A percentile compares a stretch with the other conserved stretches of the same genome.
Evolutionary conservation across 306 rosid species (phyloP).

Genomic region (Pyrus pyrifolia): DNA sequence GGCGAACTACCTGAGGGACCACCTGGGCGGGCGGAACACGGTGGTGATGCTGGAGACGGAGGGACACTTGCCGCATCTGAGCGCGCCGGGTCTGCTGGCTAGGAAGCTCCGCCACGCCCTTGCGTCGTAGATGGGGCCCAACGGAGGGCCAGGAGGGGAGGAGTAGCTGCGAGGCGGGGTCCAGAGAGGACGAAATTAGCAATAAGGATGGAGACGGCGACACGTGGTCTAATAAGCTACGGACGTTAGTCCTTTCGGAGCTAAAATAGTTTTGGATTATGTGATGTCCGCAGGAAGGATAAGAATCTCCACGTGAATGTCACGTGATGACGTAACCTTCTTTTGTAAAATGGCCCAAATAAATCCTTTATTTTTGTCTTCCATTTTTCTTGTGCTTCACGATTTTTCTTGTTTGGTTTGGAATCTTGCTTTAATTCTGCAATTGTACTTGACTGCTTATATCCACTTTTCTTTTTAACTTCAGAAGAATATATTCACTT

Average conservation of each 20-base stretch:
- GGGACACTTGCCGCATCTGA: constrained; percentile 87
- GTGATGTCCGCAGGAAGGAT: constrained; percentile 26
- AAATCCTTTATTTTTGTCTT: background rate
- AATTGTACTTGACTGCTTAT: background rate
- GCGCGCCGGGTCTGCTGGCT: constrained; percentile 62
- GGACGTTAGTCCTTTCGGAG: constrained; percentile 16
- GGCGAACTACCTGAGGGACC: constrained; percentile 65
- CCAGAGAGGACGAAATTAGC: background rate
- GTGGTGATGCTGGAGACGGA: constrained; percentile 73
- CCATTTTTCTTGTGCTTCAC: background rate
- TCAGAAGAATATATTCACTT: background rate
- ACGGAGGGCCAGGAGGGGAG: background rate
- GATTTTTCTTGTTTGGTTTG: background rate
- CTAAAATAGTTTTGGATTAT: constrained; percentile 16
- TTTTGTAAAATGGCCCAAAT: background rate
- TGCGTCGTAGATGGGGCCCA: constrained; percentile 3
- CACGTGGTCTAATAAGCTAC: constrained; percentile 57
- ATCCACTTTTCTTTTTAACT: background rate
- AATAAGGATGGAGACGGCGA: constrained; percentile 21
- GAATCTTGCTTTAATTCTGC: constrained; percentile 6
- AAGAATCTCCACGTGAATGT: constrained; percentile 58
- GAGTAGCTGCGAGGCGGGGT: background rate
- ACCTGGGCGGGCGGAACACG: constrained; percentile 72
- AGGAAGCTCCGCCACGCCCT: constrained; percentile 63
- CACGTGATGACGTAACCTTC: constrained; percentile 37